A percentile compares a stretch with the other conserved stretches of the same genome.
Evolutionary conservation across 2,329 filamentous ascomycete genomes (phyloP).

Genomic region (Exophiala calicioides): DNA sequence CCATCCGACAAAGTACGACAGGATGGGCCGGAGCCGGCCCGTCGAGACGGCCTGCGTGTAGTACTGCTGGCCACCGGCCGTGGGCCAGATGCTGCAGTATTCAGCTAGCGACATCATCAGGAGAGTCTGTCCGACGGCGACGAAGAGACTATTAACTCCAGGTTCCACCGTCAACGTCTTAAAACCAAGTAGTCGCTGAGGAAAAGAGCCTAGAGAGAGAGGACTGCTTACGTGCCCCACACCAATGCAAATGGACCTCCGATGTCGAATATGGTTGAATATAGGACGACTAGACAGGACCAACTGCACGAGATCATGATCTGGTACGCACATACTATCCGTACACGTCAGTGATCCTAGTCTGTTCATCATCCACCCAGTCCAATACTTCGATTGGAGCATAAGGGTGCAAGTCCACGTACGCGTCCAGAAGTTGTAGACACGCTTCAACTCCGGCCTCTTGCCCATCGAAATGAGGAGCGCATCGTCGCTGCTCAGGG

Average conservation of each 20-base stretch:
- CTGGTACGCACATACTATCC: slow-evolving; percentile 24
- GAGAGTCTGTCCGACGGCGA: slow-evolving; percentile 24
- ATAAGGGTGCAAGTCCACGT: slow-evolving; percentile 2
- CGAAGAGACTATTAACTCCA: slow-evolving; percentile 15
- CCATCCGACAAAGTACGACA: slow-evolving; percentile 26
- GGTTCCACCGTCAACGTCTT: background rate
- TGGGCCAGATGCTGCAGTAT: slow-evolving; percentile 25
- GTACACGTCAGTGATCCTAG: background rate
- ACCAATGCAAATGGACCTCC: slow-evolving; percentile 22
- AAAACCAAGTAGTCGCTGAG: too few species aligned
- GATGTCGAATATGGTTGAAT: slow-evolving; percentile 27
- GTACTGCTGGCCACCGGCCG: slow-evolving; percentile 26
- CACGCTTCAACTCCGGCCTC: slow-evolving; percentile 25
- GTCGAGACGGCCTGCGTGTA: slow-evolving; percentile 26
- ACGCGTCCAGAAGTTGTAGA: slow-evolving; percentile 28
- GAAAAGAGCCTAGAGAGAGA: background rate
- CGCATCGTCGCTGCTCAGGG: slow-evolving; percentile 23
- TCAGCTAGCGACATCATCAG: slow-evolving; percentile 27
- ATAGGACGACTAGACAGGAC: slow-evolving; percentile 27
- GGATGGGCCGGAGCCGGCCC: slow-evolving; percentile 14
- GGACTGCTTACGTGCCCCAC: slow-evolving; percentile 21
- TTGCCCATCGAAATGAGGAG: slow-evolving; percentile 28
- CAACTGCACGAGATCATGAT: slow-evolving; percentile 28
- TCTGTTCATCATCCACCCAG: too few species aligned
- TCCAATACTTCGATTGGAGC: background rate